Conservation (phyloP, 768 basidiomycete genomes). For the Amanita exitialis region DNA sequence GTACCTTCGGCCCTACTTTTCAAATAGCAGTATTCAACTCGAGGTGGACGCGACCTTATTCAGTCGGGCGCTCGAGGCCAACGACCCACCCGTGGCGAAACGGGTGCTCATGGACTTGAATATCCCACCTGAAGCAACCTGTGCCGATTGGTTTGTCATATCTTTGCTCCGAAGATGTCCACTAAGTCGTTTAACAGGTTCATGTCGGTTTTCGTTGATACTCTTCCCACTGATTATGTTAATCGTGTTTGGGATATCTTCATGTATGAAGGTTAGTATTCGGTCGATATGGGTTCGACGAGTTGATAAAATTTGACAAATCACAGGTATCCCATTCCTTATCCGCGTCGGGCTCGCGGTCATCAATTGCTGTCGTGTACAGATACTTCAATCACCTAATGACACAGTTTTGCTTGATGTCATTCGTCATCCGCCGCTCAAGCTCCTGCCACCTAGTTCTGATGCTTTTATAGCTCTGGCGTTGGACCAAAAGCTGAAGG, state of each 20-base stretch:
- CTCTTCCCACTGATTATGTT: slow-evolving; percentile 53
- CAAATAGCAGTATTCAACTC: slow-evolving; percentile 45
- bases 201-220: slow-evolving; percentile 57
- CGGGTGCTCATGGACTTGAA: slow-evolving; percentile 58
- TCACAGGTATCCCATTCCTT: slow-evolving; percentile 58
- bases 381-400: slow-evolving; percentile 39
- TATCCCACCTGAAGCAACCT: slow-evolving; percentile 46
- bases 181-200: slow-evolving; percentile 38
- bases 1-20: slow-evolving; percentile 73
- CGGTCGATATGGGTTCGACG: background rate
- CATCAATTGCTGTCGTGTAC: slow-evolving; percentile 47
- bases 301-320: background rate
- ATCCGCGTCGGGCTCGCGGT: slow-evolving; percentile 67
- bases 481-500: slow-evolving; percentile 61
- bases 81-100: slow-evolving; percentile 50
- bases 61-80: slow-evolving; percentile 53
- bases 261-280: slow-evolving; percentile 58
- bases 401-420: slow-evolving; percentile 36
- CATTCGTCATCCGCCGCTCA: slow-evolving; percentile 40
- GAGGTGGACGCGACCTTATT: slow-evolving; percentile 74
- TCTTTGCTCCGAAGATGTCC: background rate
- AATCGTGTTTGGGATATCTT: slow-evolving; percentile 80
- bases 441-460: slow-evolving; percentile 46
- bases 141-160: slow-evolving; percentile 48
- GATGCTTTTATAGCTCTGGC: slow-evolving; percentile 57